These are phyloP conservation scores for Candida takata DNA, from an alignment of 805 yeast species.

Conservation along the genomic window DNA sequence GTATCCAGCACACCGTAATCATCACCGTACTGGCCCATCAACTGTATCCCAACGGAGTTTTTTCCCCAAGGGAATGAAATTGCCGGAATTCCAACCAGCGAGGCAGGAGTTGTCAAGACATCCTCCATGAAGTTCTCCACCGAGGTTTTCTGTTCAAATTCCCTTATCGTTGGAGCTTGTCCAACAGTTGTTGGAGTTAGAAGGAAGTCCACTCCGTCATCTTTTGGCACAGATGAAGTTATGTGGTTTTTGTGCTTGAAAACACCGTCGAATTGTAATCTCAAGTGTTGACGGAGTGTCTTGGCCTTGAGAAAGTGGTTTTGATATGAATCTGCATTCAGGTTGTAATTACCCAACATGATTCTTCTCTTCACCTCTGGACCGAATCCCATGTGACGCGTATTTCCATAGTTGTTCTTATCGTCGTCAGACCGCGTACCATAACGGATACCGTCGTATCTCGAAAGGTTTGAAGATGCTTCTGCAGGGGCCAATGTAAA, in stretches of 20 bases:
- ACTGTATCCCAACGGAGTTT: slow-evolving; percentile 59
- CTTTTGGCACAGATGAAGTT: slow-evolving; percentile 15
- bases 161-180: slow-evolving; percentile 45
- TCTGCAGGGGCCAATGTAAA: slow-evolving; percentile 89
- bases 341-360: slow-evolving; percentile 76
- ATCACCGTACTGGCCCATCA: slow-evolving; percentile 82
- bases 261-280: slow-evolving; percentile 55
- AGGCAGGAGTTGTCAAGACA: slow-evolving; percentile 81
- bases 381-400: slow-evolving; percentile 68
- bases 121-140: slow-evolving; percentile 72
- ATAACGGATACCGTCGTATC: slow-evolving; percentile 87
- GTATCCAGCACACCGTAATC: slow-evolving; percentile 54
- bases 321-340: slow-evolving; percentile 62
- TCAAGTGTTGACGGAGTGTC: slow-evolving; percentile 50
- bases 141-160: slow-evolving; percentile 39
- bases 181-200: slow-evolving; percentile 66
- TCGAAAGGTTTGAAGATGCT: slow-evolving; percentile 84
- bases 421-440: slow-evolving; percentile 47
- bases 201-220: slow-evolving; percentile 55
- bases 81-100: slow-evolving; percentile 87
- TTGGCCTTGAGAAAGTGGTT: slow-evolving; percentile 78
- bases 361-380: slow-evolving; percentile 78
- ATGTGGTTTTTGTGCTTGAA: slow-evolving; percentile 48
- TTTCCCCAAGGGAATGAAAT: slow-evolving; percentile 58
- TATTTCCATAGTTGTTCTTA: slow-evolving; percentile 41